Conservation (phyloP, 1,139 yeast species). For the Casaregolazyma lundiana region DNA sequence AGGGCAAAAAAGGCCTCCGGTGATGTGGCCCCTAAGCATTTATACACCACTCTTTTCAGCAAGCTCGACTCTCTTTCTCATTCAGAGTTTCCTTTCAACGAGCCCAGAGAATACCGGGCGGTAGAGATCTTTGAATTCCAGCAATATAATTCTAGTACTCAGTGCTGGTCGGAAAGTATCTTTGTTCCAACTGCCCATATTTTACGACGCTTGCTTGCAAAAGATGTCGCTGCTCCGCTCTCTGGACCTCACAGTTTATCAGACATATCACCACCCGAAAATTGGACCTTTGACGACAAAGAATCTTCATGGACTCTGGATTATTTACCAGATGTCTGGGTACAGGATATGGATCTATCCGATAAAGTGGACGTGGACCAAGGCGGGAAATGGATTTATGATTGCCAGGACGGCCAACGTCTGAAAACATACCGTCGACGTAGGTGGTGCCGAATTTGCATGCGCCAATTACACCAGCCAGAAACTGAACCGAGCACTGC, state of each 20-base stretch:
- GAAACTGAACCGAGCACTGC: background rate
- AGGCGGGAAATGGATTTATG: constrained; percentile 34
- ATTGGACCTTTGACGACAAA: constrained; percentile 22
- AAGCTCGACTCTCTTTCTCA: constrained; percentile 27
- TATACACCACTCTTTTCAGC: constrained; percentile 35
- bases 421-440: constrained; percentile 23
- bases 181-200: constrained; percentile 17
- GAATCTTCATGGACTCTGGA: constrained; percentile 26
- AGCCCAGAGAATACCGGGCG: constrained; percentile 36
- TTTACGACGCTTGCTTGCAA: constrained; percentile 9
- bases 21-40: background rate
- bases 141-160: constrained; percentile 42
- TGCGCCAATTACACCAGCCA: constrained; percentile 12
- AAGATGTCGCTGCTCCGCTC: constrained; percentile 9
- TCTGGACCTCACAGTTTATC: constrained; percentile 16
- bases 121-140: constrained; percentile 75
- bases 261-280: constrained; percentile 27
- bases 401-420: constrained; percentile 18
- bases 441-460: constrained; percentile 27
- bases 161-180: constrained; percentile 50
- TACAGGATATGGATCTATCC: constrained; percentile 15
- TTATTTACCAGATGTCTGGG: constrained; percentile 27
- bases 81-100: constrained; percentile 33
- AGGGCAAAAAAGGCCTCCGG: background rate
- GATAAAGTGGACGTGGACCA: constrained; percentile 21